Conservation (phyloP, 1,284 basidiomycete species). For the Xerocomus minutiporus region DNA sequence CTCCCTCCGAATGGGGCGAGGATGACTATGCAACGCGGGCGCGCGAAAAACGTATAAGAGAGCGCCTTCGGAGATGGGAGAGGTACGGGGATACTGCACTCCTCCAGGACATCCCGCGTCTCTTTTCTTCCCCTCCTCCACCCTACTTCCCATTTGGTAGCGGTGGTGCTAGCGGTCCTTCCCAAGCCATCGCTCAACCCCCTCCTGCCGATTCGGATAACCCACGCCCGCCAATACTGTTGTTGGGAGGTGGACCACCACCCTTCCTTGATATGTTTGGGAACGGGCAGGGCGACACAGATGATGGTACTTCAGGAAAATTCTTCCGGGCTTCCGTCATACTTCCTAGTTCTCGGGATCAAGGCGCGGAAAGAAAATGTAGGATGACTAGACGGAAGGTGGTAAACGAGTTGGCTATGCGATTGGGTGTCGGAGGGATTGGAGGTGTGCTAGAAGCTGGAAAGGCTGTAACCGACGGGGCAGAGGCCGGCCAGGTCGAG, state of each 20-base stretch:
- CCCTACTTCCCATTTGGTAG: conserved; percentile 9
- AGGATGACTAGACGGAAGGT: conserved; percentile 63
- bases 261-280: conserved; percentile 29
- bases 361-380: conserved; percentile 50
- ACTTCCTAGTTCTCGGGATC: conserved; percentile 61
- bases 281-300: conserved; percentile 14
- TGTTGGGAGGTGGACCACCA: conserved; percentile 41
- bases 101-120: conserved; percentile 56
- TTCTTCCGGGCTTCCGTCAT: conserved; percentile 74
- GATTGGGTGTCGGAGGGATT: conserved; percentile 71
- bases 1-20: conserved; percentile 54
- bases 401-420: conserved; percentile 74
- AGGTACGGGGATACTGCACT: conserved; percentile 48
- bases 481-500: conserved; percentile 8
- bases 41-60: conserved; percentile 63
- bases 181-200: conserved; percentile 16
- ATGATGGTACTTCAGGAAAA: conserved; percentile 27
- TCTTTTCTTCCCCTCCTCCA: conserved; percentile 34
- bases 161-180: not conserved
- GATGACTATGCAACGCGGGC: conserved; percentile 58
- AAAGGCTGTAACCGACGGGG: conserved; percentile 7
- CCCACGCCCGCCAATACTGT: conserved; percentile 45
- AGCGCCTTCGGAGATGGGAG: conserved; percentile 69
- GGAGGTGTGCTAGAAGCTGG: conserved; percentile 59
- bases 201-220: conserved; percentile 26